Percentiles rank a stretch among this genome's conserved stretches.
phyloP scores from a whole-genome alignment of 1,284 basidiomycete species.

The Moniliella sp. region DNA sequence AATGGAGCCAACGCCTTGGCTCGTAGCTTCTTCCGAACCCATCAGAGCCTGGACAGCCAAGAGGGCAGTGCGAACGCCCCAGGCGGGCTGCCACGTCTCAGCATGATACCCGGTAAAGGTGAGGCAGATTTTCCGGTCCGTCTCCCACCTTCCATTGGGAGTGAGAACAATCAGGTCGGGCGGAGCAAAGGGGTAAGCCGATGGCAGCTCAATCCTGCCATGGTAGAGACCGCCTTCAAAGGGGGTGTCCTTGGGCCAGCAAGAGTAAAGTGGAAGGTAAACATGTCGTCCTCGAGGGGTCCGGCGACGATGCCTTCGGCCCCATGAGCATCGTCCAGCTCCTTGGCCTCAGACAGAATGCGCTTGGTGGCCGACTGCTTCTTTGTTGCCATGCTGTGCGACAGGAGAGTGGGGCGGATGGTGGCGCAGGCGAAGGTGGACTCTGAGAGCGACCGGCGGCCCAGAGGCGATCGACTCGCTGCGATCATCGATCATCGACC shows the following conservation, averaged over 20 bases:
- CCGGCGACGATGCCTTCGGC: no score
- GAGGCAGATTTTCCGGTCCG: slow-evolving; percentile 64
- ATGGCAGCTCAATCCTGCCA: slow-evolving; percentile 67
- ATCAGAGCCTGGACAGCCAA: slow-evolving; percentile 33
- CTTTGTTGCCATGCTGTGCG: no score
- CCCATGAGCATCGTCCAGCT: slow-evolving; percentile 66
- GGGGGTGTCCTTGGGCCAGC: slow-evolving; percentile 44
- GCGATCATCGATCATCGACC: no score
- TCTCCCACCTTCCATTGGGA: slow-evolving; percentile 79
- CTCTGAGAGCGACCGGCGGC: no score
- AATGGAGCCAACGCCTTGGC: no score
- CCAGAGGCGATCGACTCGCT: no score
- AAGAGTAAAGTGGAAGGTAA: slow-evolving; percentile 88
- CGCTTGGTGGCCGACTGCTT: slow-evolving; percentile 65
- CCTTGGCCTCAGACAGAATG: slow-evolving; percentile 82
- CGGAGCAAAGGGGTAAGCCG: slow-evolving; percentile 80
- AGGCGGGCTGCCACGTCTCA: slow-evolving; percentile 90
- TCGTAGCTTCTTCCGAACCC: no score
- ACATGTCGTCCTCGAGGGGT: slow-evolving; percentile 45
- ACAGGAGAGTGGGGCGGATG: no score
- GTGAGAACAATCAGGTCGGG: slow-evolving; percentile 84
- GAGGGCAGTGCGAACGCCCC: slow-evolving; percentile 77
- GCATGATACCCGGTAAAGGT: slow-evolving; percentile 20
- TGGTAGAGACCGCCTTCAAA: slow-evolving; percentile 46
- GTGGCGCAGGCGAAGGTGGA: no score